Base-by-base conservation (phyloP, 768 basidiomycete genomes). In the Lactifluus echinatus region DNA sequence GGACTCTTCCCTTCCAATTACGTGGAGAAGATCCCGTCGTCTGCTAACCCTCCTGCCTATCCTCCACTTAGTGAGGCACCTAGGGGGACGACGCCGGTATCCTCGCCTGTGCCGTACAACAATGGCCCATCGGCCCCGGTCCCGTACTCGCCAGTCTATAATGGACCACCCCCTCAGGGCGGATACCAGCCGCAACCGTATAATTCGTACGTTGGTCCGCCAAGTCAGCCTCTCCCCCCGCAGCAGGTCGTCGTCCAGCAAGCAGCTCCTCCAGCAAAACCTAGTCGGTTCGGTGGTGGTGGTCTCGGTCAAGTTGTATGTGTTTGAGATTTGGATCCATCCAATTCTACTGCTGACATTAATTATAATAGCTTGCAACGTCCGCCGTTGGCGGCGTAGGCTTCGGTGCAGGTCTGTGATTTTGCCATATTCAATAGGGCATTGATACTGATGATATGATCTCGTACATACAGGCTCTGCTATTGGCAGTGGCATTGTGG, bases 1-100 rank as follows among this genome's bases (percentile, higher is more conserved):
- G 91, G 85, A 4, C 76, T 93, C 36, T 89, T 93, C 75, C 92
- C 91, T 0, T 78, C 85, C 12, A 81, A 80, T 61, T 79, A 89
- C 53, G 86, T 89, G 39, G 82, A 89, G 71, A 83, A 79, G 64
- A 56, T 84, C 28, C 31, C 67, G 17, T 34, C 63, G 2, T 28
- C 64, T 15, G 21, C 63, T 4, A 44, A 60, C 8, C 57, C 66
- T 8, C 57, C 65, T 2, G 62, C 66, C 8, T 65, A 67, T 14
- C 50, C 60, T 5, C 45, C 58, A 26, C 46, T 57, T 23, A 53
- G 49, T 53, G 52, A 61, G 19, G 53, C n/a, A n/a, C n/a, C 50
- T 8, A 45, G 34, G 14, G 12, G 21, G 8, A 0, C 8, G n/a
- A 40, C 60, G 40, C 55, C 58, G 15, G 46, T 53, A 17, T 26